phyloP scores from a whole-genome alignment of 768 basidiomycete species.

The Vishniacozyma victoriae region DNA sequence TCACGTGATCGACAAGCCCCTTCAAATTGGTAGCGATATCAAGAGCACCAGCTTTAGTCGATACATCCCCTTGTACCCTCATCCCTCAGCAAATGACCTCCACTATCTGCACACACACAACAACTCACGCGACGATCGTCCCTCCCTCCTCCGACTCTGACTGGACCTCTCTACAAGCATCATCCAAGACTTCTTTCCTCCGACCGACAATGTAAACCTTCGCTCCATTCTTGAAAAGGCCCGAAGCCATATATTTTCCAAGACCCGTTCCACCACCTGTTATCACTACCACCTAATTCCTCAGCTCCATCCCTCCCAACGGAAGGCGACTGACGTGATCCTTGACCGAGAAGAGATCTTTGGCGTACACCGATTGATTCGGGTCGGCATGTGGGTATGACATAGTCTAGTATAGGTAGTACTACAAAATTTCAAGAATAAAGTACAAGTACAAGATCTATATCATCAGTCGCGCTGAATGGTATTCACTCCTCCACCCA shows the following conservation, averaged over 20 bases:
- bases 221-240: constrained; percentile 25
- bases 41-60: constrained; percentile 18
- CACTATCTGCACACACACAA: not conserved
- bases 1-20: not conserved
- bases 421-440: too few relatives aligned
- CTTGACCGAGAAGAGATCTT: constrained; percentile 11
- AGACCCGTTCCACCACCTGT: constrained; percentile 35
- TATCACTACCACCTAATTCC: constrained; percentile 22
- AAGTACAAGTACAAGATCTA: too few relatives aligned
- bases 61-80: constrained; percentile 30
- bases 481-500: too few relatives aligned
- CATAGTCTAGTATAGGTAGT: too few relatives aligned
- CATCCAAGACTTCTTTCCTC: constrained; percentile 27
- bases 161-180: constrained; percentile 26
- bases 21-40: constrained; percentile 11
- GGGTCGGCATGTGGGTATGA: too few relatives aligned
- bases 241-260: constrained; percentile 16
- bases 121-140: constrained; percentile 6
- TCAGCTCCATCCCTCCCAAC: not conserved
- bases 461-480: too few relatives aligned
- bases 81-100: not conserved
- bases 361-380: too few relatives aligned
- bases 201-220: constrained; percentile 42
- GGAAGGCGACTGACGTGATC: constrained; percentile 3
- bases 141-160: constrained; percentile 2